Base-by-base conservation (phyloP, 1,284 basidiomycete genomes). In the Boletus chippewaensis region DNA sequence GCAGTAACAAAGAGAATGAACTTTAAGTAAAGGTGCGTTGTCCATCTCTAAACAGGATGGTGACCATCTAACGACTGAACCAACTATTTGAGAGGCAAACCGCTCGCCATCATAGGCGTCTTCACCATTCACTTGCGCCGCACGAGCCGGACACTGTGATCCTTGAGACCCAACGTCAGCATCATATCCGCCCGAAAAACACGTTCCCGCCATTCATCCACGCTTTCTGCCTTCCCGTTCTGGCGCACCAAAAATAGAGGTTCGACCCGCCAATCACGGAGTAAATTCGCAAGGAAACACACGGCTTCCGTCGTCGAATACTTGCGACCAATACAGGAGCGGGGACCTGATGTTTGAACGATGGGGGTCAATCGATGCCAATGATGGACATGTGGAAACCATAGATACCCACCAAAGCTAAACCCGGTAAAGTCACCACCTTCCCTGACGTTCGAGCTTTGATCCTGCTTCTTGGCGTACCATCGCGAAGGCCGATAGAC, bases 401-500 rank as follows among this genome's bases (percentile, higher is more conserved):
- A 29, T 12, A 12, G 9, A 5, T 5, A 5, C 24, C 11, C 11
- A 45, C 44, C 44, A 39, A 45, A 38, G 15, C 44, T 45, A 13
- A 39, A 45, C 16, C 22, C 44, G 11, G 32, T 45, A 39, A 45
- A 39, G n/a, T 45, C 44, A 2, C 11, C 15, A 26, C 16, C 24
- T 10, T 39, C 44, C 24, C 24, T 35, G 11, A n/a, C 34, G 5
- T 26, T 29, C 20, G 44, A 39, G n/a, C 2, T 5, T 13, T 45
- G 43, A 16, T 24, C 32, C 11, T 38, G 44, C 22, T 40, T 45
- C 34, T 45, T 39, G 32, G 44, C 22, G 22, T 45, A 45, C 44
- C 44, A 45, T 18, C 44, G 44, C 31, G 22, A 45, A 36, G 44
- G 34, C 26, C 44, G 32, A n/a, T 45, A 45, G n/a, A 39, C 34